phyloP scores from a whole-genome alignment of 768 basidiomycete genomes.

The Termitomyces sp. region DNA sequence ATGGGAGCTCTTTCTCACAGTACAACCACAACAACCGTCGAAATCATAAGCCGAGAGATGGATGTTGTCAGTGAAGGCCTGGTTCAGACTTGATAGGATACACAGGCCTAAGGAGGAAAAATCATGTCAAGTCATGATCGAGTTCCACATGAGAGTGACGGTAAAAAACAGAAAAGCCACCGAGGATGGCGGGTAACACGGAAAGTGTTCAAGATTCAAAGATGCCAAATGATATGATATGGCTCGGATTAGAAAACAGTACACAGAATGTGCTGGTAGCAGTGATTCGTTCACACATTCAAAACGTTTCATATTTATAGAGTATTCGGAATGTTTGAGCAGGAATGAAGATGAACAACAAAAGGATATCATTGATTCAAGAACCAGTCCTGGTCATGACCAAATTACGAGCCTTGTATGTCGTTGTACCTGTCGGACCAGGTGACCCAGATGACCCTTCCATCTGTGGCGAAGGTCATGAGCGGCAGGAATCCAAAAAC shows the following conservation, averaged over 20 bases:
- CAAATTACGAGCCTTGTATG: slow-evolving; percentile 39
- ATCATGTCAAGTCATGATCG: background rate
- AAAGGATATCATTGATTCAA: slow-evolving; percentile 8
- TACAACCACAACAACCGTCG: too few relatives aligned
- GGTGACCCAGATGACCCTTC: slow-evolving; percentile 43
- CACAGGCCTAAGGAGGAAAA: background rate
- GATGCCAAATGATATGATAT: background rate
- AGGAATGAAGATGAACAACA: background rate
- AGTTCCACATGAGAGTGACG: background rate
- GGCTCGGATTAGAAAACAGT: background rate
- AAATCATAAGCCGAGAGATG: too few relatives aligned
- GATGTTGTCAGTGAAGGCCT: too few relatives aligned
- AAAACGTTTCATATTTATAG: background rate
- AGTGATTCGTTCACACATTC: background rate
- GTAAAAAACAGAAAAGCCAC: background rate
- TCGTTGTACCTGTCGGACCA: slow-evolving; percentile 37
- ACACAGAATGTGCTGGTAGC: background rate
- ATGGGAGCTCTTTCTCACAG: too few relatives aligned
- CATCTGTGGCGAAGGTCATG: slow-evolving; percentile 27
- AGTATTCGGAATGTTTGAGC: background rate
- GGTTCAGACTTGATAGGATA: too few relatives aligned
- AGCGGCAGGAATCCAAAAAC: background rate
- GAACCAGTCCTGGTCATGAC: slow-evolving; percentile 32
- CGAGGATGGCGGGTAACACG: background rate
- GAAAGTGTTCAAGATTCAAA: background rate